Evolutionary conservation across 805 yeast species (phyloP), one percentile per base, ranked within the genome.

Genomic region (Vanderwaltozyma polyspora): DNA sequence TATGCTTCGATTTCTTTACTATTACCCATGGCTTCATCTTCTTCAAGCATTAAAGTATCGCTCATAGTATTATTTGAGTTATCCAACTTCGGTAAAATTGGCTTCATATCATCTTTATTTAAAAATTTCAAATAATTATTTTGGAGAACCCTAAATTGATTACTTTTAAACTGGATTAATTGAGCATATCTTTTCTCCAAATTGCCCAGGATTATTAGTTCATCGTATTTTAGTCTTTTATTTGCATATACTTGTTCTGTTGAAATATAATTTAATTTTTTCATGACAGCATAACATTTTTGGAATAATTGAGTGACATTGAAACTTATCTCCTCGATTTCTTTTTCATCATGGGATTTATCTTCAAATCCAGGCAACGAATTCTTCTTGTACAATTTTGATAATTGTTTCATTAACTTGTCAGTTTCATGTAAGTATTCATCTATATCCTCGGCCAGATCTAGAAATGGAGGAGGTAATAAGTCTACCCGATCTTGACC

Each of bases 311-410:
- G 73, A 21, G 95, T 83, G 33, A 89, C 76, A 14, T 70, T 65
- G 45, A 73, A 77, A 37, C 89, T 84, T 44, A 86, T 58, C 34
- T 72, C 72, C 49, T 91, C 95, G 39, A 91, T 85, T 51, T 74
- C 74, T 33, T 68, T 69, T 43, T 87, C 95, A 44, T 84, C 80
- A 23, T 65, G 65, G 12, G 76, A 69, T 40, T 85, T 75, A 57
- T 91, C 97, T 45, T 73, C 78, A 52, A 85, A 83, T 15, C 91
- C 91, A 2, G 96, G 95, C 24, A 91, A 68, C 11, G 89, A 66
- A 45, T 86, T 79, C 59, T 79, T 81, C 55, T 80, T 79, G 55
- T 91, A 91, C 24, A 85, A 58, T 27, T 70, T 68, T 33, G 76
- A 76, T 47, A 89, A 66, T 45, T 70, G 72, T 33, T 67, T 71